These are phyloP conservation scores for Lactarius hengduanensis DNA, from an alignment of 768 basidiomycete species.

Conservation along the genomic window DNA sequence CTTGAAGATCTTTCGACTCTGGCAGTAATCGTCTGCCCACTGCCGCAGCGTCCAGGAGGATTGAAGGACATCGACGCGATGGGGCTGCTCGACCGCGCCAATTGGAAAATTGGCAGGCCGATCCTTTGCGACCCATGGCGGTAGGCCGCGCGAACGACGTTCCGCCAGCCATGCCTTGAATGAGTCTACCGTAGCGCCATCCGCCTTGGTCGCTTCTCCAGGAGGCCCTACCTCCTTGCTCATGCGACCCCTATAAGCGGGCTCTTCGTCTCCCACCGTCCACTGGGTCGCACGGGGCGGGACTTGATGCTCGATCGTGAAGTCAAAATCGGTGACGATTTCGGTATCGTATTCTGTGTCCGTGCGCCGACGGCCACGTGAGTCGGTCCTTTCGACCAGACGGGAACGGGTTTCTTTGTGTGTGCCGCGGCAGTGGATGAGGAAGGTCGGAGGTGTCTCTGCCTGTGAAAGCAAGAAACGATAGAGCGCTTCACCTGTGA, in stretches of 20 bases:
- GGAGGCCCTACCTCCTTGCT: conserved; percentile 51
- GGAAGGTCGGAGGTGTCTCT: conserved; percentile 43
- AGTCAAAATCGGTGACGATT: conserved; percentile 66
- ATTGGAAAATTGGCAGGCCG: conserved; percentile 5
- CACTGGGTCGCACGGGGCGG: conserved; percentile 48
- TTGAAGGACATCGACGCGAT: conserved; percentile 24
- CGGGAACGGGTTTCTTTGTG: conserved; percentile 56
- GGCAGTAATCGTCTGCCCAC: conserved; percentile 85
- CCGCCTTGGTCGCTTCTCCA: conserved; percentile 42
- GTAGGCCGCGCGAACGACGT: conserved; percentile 47
- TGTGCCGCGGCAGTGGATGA: conserved; percentile 51
- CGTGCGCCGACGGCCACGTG: conserved; percentile 37
- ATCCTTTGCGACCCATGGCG: conserved; percentile 43
- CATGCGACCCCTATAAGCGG: conserved; percentile 65
- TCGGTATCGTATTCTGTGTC: conserved; percentile 55
- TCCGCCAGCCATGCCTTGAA: conserved; percentile 47
- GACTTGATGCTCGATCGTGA: conserved; percentile 53
- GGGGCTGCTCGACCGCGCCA: conserved; percentile 7
- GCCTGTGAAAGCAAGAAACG: conserved; percentile 68
- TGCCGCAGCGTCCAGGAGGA: conserved; percentile 35
- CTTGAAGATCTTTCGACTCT: conserved; percentile 66
- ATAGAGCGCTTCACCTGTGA: conserved; percentile 67
- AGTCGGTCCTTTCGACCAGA: conserved; percentile 41
- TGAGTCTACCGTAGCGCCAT: conserved; percentile 42
- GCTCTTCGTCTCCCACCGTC: conserved; percentile 61